Base-by-base conservation (phyloP, 495 filamentous ascomycete genomes). In the Evernia prunastri region DNA sequence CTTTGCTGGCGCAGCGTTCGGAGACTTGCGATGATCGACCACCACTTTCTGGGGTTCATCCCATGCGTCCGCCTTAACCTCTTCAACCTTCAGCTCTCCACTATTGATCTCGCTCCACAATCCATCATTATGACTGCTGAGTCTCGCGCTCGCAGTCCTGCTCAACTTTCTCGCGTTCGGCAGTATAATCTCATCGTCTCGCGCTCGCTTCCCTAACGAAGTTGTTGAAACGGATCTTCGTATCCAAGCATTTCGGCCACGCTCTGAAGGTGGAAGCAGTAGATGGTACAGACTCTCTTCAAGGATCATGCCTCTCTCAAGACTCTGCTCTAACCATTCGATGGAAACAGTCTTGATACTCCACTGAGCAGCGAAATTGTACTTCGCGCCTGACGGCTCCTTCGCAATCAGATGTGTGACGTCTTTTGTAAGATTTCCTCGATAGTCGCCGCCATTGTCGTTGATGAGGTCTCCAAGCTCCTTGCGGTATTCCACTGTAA, bases 251-350 rank as follows among this genome's bases (percentile, higher is more conserved):
- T 86, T 89, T 11, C 78, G 77, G 0, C 94, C 94, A 69, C 90
- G 85, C 70, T 90, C 78, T 66, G 88, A 85, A 15, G 66, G 56
- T 10, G 90, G 84, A 15, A 92, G 64, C 39, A 77, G 73, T 3
- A 90, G 92, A 71, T 94, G 85, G 72, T 96, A 98, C 63, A 83
- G 82, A 15, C 79, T 79, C 70, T 96, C 95, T 37, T 96, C 88
- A 29, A 98, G 79, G 4, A 89, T 87, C 91, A 98, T 92, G n/a
- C 94, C 95, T 61, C 94, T 85, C 68, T 90, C 86, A 60, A 94
- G 67, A 70, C 92, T 92, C 64, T 97, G 86, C 33, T 83, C 75
- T 54, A 97, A 80, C 94, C 94, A 98, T 72, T 96, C 88, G 40
- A 86, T 70, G 5, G 86, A 83, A 33, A 97, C 89, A 37, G 90